Percentiles rank a stretch among this genome's conserved stretches.
Evolutionary conservation across 1,139 yeast genomes (phyloP).

Genomic region (Trichomonascaceae sp.): DNA sequence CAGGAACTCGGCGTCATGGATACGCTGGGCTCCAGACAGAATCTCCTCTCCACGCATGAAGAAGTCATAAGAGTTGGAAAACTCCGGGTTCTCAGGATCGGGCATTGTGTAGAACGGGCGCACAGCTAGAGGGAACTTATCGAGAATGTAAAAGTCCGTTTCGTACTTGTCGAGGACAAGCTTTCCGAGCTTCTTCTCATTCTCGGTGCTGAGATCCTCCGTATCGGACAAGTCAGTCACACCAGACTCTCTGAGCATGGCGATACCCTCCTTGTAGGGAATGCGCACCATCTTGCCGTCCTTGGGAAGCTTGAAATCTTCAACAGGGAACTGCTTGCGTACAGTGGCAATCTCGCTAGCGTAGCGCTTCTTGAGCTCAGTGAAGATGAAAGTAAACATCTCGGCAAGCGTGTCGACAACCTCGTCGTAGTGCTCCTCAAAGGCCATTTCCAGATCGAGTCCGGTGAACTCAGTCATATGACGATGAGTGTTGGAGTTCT

Average conservation of each 20-base stretch:
- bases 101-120: conserved; percentile 99
- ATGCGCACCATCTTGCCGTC: conserved; percentile 70
- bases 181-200: conserved; percentile 86
- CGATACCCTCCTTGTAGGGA: conserved; percentile 83
- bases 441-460: conserved; percentile 94
- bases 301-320: conserved; percentile 82
- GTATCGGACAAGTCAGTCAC: conserved; percentile 69
- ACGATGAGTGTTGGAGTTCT: conserved; percentile 96
- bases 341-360: conserved; percentile 78
- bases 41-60: conserved; percentile 99
- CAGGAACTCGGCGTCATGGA: conserved; percentile 81
- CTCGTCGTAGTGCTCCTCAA: conserved; percentile 96
- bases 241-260: conserved; percentile 70
- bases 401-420: conserved; percentile 74
- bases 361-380: conserved; percentile 67
- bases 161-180: conserved; percentile 86
- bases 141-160: conserved; percentile 95
- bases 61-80: conserved; percentile 86
- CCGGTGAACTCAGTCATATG: conserved; percentile 99
- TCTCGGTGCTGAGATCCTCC: conserved; percentile 87
- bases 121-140: conserved; percentile 90
- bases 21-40: conserved; percentile 97
- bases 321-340: conserved; percentile 93
- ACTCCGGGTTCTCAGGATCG: conserved; percentile 78
- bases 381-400: conserved; percentile 77